Base-by-base conservation (phyloP, 2,329 filamentous ascomycete species). In the Cadophora gregata region DNA sequence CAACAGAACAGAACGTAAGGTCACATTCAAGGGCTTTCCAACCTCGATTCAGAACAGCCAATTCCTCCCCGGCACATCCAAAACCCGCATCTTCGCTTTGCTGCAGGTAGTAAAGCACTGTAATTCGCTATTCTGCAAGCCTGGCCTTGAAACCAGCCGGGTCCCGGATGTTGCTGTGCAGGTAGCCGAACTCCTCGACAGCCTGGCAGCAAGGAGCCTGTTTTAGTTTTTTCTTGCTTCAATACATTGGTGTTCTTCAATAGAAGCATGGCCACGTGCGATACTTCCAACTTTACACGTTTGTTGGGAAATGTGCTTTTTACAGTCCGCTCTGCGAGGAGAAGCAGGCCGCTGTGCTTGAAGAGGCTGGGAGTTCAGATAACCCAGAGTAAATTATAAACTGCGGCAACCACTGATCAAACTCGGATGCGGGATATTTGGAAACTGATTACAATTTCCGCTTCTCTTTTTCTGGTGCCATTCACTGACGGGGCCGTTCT, bases 91-190 rank as follows among this genome's bases (percentile, higher is more conserved):
- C 6, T 33, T 9, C 55, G 55, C 33, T 58, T 42, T 42, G 33
- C 21, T 58, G 55, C 55, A 58, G 55, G 16, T 16, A 12, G 25
- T 25, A n/a, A 38, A 25, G 55, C 33, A 58, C n/a, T 58, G 33
- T 19, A 58, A 58, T 38, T 38, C 38, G 55, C 31, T 42, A 38
- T 7, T 21, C 16, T 36, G 53, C 31, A 58, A 56, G 53, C 55
- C 33, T 21, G 16, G 55, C 33, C 3, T 38, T 33, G n/a, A 58
- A 58, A 38, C 5, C 21, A 12, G 21, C 33, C 29, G 12, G 31
- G 33, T 19, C 31, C 25, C 10, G 31, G 21, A 58, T 21, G n/a
- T 10, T 38, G 16, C 42, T 9, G 24, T 58, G 55, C 55, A 58
- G 55, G 31, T 58, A 25, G 14, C 55, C 55, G 55, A 58, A 38